Conservation (phyloP, 1,284 basidiomycete species). For the Ustilago xerochloae region DNA sequence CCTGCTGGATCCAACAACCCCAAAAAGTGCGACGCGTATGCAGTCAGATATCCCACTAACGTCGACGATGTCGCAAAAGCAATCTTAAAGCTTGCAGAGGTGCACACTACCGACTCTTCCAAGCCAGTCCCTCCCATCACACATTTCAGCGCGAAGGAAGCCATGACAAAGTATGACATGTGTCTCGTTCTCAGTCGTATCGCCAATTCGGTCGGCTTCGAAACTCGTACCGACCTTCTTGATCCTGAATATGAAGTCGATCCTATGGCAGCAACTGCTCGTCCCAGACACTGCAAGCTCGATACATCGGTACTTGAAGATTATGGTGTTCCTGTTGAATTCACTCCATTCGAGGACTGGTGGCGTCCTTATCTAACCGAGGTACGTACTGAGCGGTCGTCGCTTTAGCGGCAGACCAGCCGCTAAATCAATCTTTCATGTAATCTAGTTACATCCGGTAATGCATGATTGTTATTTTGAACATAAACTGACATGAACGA, state of each 20-base stretch:
- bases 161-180: constrained; percentile 72
- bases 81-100: constrained; percentile 67
- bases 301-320: constrained; percentile 49
- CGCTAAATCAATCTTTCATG: no score
- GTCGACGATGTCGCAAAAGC: constrained; percentile 70
- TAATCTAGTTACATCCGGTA: background rate
- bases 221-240: constrained; percentile 52
- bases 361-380: constrained; percentile 57
- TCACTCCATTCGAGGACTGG: constrained; percentile 62
- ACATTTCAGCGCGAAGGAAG: constrained; percentile 70
- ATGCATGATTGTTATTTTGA: background rate
- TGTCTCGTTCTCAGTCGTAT: constrained; percentile 59
- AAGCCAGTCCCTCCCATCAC: constrained; percentile 61
- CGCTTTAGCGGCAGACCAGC: background rate
- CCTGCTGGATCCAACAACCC: constrained; percentile 6
- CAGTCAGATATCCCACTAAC: constrained; percentile 71
- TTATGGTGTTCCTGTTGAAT: constrained; percentile 54
- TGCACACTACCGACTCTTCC: constrained; percentile 16
- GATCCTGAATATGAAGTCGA: constrained; percentile 63
- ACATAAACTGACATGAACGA: constrained; percentile 11
- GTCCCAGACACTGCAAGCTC: constrained; percentile 64
- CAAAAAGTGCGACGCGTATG: constrained; percentile 64
- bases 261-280: constrained; percentile 56
- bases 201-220: constrained; percentile 50
- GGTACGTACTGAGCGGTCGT: constrained; percentile 22